A percentile compares a stretch with the other conserved stretches of the same genome.
These are phyloP conservation scores for Umbelopsis isabellina DNA, from an alignment of 192 early-diverging fungal genomes.

Conservation along the genomic window DNA sequence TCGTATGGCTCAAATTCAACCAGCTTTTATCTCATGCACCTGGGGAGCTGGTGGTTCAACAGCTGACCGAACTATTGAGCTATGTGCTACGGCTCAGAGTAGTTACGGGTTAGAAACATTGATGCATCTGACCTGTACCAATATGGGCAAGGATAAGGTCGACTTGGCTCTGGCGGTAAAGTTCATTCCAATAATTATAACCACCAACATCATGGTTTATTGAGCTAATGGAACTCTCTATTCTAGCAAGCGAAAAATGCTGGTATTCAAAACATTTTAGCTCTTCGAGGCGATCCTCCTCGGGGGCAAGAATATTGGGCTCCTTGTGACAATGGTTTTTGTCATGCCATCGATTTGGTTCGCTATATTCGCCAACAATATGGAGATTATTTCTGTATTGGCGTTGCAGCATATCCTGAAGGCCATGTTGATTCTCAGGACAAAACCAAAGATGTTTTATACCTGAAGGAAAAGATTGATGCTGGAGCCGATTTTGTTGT, in stretches of 20 bases:
- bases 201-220: slow-evolving; percentile 71
- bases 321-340: slow-evolving; percentile 71
- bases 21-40: slow-evolving; percentile 81
- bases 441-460: slow-evolving; percentile 53
- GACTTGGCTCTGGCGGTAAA: slow-evolving; percentile 65
- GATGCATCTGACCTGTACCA: slow-evolving; percentile 92
- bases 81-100: slow-evolving; percentile 72
- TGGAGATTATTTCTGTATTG: slow-evolving; percentile 88
- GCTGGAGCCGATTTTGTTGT: slow-evolving; percentile 84
- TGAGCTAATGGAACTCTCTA: slow-evolving; percentile 40
- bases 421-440: slow-evolving; percentile 72
- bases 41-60: slow-evolving; percentile 88
- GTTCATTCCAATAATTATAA: background rate
- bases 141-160: slow-evolving; percentile 82
- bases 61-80: slow-evolving; percentile 71
- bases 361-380: slow-evolving; percentile 76
- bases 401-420: slow-evolving; percentile 87
- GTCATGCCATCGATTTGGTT: slow-evolving; percentile 79
- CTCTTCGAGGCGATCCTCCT: slow-evolving; percentile 84
- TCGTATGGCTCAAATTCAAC: slow-evolving; percentile 74
- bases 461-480: slow-evolving; percentile 76
- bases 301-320: slow-evolving; percentile 80
- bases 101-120: slow-evolving; percentile 76
- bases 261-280: slow-evolving; percentile 86
- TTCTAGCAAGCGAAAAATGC: slow-evolving; percentile 50